Base-by-base conservation (phyloP, 1,139 yeast genomes). In the Debaryomyces fabryi region DNA sequence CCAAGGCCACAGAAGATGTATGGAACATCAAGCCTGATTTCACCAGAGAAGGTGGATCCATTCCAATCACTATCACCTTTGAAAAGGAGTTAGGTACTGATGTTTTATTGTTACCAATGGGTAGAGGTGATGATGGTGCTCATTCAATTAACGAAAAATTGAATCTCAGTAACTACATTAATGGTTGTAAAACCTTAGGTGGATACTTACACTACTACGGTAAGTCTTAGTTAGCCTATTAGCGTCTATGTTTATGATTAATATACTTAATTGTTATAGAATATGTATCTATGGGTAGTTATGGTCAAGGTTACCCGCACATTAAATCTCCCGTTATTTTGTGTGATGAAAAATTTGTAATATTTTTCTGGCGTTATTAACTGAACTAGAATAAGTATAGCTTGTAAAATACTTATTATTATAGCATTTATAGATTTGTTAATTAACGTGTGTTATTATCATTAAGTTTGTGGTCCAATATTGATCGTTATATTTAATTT, bases 121-220 rank as follows among this genome's bases (percentile, higher is more conserved):
- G 99, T 58, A 86, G 96, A 72, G 99, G 98, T 60, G 98, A 93
- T 66, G 99, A 95, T 63, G 99, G 99, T 59, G 99, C 99, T 45
- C 99, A 95, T 69, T 90, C 97, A 25, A 90, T 93, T 62, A 93
- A 93, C 65, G 99, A 95, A 72, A 95, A 95, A 76, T 75, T 95
- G 63, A 88, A 95, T 67, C 76, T 90, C 46, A 74, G 88, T 57
- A 95, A 95, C 78, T 95, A 89, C 71, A 85, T 93, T 59, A 88
- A 89, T 65, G 99, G 99, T 53, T 85, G 88, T 64, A 95, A 95
- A 78, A 87, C 97, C 24, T 81, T 93, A 71, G 89, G 96, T 56
- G 96, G 97, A 20, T 93, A 90, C 72, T 79, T 93, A 66, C 97
- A 92, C 72, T 92, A 87, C 74, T 86, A 86, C 59, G 88, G 88